Conservation (phyloP, 208 protist genomes). For the Leishmania aethiopica region DNA sequence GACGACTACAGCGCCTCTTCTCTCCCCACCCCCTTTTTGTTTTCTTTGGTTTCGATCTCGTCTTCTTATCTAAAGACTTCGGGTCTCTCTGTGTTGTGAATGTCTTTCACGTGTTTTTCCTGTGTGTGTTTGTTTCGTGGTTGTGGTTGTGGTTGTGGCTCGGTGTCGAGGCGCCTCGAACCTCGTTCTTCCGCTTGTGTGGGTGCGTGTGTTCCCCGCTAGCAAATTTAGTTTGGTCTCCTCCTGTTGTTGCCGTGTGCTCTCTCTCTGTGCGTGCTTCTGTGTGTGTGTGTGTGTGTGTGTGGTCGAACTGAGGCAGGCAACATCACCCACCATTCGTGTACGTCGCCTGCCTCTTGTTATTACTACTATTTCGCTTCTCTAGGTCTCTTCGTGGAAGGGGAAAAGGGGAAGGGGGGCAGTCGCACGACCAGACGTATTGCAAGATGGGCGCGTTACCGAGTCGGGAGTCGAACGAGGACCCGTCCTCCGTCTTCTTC, state of each 20-base stretch:
- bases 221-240: no score
- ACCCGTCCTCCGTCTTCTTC: slow-evolving; percentile 46
- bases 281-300: background rate
- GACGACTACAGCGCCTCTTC: background rate
- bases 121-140: no score
- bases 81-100: background rate
- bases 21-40: background rate
- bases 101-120: background rate
- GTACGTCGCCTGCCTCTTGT: background rate
- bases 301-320: background rate
- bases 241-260: no score
- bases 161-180: no score
- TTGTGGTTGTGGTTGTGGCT: no score
- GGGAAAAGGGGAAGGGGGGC: background rate
- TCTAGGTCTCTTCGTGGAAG: background rate
- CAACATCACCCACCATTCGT: background rate
- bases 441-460: slow-evolving; percentile 56
- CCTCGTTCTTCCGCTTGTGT: background rate
- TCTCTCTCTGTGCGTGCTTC: background rate
- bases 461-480: slow-evolving; percentile 58
- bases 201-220: no score
- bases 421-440: background rate
- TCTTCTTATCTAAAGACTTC: background rate
- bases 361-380: background rate
- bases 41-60: background rate